A percentile compares a stretch with the other conserved stretches of the same genome.
Conservation (phyloP, 371 early-diverging fungal genomes). For the Mucor piriformis region DNA sequence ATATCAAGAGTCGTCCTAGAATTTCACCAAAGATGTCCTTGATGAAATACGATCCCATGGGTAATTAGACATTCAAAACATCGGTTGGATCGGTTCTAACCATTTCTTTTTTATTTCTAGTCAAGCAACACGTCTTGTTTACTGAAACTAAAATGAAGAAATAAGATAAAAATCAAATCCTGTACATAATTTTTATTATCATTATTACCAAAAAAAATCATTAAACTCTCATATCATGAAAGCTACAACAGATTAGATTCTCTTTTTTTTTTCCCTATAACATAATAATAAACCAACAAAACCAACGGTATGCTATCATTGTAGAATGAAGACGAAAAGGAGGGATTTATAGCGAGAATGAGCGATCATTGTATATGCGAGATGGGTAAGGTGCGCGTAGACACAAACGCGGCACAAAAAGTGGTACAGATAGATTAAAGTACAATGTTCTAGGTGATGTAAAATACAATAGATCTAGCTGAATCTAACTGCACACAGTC, state of each 20-base stretch:
- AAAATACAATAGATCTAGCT: no score
- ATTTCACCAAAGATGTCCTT: constrained; percentile 73
- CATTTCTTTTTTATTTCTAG: constrained; percentile 25
- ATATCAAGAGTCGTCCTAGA: constrained; percentile 77
- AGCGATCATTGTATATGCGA: no score
- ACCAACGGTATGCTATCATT: no score
- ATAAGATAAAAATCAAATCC: constrained; percentile 19
- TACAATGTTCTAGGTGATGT: no score
- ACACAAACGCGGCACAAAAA: no score
- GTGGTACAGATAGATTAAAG: no score
- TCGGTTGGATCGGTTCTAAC: background rate
- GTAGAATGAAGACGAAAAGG: background rate
- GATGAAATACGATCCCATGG: constrained; percentile 85
- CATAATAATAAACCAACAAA: no score
- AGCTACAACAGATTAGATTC: background rate
- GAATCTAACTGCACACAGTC: no score
- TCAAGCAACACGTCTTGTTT: constrained; percentile 76
- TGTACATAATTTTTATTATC: constrained; percentile 5
- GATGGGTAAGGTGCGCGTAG: no score
- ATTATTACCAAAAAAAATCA: background rate
- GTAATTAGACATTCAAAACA: constrained; percentile 28
- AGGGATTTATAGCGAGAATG: no score
- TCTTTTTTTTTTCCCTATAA: background rate
- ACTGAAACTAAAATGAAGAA: constrained; percentile 77
- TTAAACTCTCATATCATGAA: background rate